Base-by-base conservation (phyloP, 345 rosid species). In the Eucalyptus grandis region DNA sequence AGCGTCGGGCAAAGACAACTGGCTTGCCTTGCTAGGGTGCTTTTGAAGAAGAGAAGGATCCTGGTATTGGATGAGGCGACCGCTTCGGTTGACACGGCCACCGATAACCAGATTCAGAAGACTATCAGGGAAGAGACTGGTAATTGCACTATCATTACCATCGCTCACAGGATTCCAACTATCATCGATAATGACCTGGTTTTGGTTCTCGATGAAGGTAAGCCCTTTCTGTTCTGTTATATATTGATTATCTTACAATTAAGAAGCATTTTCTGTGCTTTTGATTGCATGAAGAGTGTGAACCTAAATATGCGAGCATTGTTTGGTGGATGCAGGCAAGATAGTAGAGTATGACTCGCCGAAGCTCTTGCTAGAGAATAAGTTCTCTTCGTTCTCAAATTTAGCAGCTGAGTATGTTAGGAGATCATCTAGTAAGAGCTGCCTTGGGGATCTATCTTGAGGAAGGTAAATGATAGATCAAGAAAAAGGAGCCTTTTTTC, bases 1-100 rank as follows among this genome's bases (percentile, higher is more conserved):
- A 96, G 99, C 86, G 95, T 96, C 62, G 99, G 99, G 77, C 99
- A 97, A 92, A 95, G 99, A 96, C 99, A 97, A 89, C 95, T 97
- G 54, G 92, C 95, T 86, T 96, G 99, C 91, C 94, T 97, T 40
- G 97, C 96, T 9, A 93, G 99, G 90, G 97, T 94, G 31, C 92
- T 96, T 97, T 40, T 46, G 87, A 85, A 85, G 87, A 85, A 46
- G 87, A 43, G 87, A 85, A 85, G 51, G 87, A 51, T 85, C 49
- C 37, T 85, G 87, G 87, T 85, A 17, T 31, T 85, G 49, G 87
- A 85, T n/a, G 53, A 85, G 51, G 87, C 87, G 3, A 85, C 87
- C 1, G 54, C 87, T 46, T 85, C 54, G 4, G 21, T 85, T n/a
- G 87, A 85, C 30, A 85, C 21, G 14, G 87, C 49, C 21, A 85